Percentiles rank a stretch among this genome's conserved stretches.
Conservation (phyloP, 768 basidiomycete species). For the Lactarius trivialis region DNA sequence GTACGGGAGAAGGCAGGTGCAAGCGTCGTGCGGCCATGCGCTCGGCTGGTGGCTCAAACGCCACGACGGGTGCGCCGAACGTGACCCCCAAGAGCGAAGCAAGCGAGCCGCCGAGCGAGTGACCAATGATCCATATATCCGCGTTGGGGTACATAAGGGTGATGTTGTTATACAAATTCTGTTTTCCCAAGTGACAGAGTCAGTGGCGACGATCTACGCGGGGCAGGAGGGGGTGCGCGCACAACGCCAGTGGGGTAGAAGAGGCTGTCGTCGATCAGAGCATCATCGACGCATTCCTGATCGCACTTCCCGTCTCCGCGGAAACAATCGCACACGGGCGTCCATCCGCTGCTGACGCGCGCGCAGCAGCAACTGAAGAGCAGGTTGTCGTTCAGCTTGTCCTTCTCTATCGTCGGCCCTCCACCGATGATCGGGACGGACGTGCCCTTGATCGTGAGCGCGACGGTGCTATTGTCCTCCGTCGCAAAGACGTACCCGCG, state of each 20-base stretch:
- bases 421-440: slow-evolving; percentile 67
- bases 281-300: slow-evolving; percentile 69
- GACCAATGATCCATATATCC: slow-evolving; percentile 82
- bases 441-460: slow-evolving; percentile 92
- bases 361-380: slow-evolving; percentile 96
- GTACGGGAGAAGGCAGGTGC: slow-evolving; percentile 81
- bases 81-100: slow-evolving; percentile 81
- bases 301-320: slow-evolving; percentile 70
- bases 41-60: slow-evolving; percentile 78
- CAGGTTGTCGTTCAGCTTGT: slow-evolving; percentile 94
- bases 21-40: slow-evolving; percentile 61
- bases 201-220: neutral
- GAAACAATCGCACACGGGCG: slow-evolving; percentile 85
- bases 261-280: slow-evolving; percentile 72
- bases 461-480: slow-evolving; percentile 74
- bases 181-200: neutral
- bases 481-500: slow-evolving; percentile 90
- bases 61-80: slow-evolving; percentile 88
- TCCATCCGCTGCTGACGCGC: slow-evolving; percentile 91
- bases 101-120: slow-evolving; percentile 82
- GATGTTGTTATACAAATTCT: slow-evolving; percentile 93
- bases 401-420: slow-evolving; percentile 79
- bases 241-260: slow-evolving; percentile 87
- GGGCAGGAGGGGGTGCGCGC: slow-evolving; percentile 27
- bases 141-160: slow-evolving; percentile 85